These are phyloP conservation scores for Linum tenue DNA, from an alignment of 345 rosid genomes.

Conservation along the genomic window DNA sequence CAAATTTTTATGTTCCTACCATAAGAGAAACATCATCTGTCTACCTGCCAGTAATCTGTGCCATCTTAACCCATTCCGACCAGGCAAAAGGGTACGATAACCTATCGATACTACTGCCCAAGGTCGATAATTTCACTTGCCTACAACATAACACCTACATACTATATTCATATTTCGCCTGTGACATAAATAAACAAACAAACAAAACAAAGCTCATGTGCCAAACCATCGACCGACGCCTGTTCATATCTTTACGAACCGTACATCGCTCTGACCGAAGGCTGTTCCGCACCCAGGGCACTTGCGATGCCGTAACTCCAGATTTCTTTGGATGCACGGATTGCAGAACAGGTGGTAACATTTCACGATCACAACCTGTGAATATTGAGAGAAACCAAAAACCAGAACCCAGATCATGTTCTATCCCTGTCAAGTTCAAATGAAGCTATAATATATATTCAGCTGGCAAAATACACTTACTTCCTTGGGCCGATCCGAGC, in stretches of 20 bases:
- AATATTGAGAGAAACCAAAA: not conserved
- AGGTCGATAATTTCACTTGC: too few relatives aligned
- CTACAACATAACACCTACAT: too few relatives aligned
- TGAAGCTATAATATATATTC: not conserved
- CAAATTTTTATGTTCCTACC: too few relatives aligned
- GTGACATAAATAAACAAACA: too few relatives aligned
- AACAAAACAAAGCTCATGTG: not conserved
- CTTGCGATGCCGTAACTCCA: constrained; percentile 80
- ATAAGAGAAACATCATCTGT: too few relatives aligned
- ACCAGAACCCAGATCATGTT: not conserved
- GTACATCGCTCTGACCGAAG: constrained; percentile 85
- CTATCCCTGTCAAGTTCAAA: not conserved
- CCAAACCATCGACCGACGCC: not conserved
- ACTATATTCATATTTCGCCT: too few relatives aligned
- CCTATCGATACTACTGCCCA: too few relatives aligned
- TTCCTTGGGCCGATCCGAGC: constrained; percentile 95
- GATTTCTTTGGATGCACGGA: constrained; percentile 82
- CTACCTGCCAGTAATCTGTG: too few relatives aligned
- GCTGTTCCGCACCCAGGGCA: constrained; percentile 95
- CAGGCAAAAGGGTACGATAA: too few relatives aligned
- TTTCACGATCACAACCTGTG: constrained; percentile 84
- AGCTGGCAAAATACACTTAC: constrained; percentile 19
- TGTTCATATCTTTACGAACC: constrained; percentile 69
- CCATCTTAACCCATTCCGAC: too few relatives aligned
- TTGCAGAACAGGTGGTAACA: constrained; percentile 94